These are phyloP conservation scores for Solanum gracilifrons DNA, from an alignment of 257 asterid genomes.

Conservation along the genomic window DNA sequence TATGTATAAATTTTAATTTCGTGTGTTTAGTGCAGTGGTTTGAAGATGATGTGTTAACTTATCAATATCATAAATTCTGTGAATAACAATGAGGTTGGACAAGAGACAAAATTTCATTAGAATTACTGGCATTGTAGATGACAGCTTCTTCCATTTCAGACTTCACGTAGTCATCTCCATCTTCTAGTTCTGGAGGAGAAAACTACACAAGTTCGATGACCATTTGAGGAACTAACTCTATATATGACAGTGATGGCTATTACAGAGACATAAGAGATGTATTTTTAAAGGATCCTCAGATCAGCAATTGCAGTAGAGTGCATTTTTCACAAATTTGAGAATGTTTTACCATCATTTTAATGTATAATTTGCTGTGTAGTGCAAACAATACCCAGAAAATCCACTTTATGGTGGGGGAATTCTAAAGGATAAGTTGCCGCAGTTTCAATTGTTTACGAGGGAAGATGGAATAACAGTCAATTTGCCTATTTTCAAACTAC, in stretches of 20 bases:
- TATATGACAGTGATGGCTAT: background rate
- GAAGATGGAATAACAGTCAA: constrained; percentile 4
- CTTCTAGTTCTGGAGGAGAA: background rate
- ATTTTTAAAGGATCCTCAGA: background rate
- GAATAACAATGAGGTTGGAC: too few relatives aligned
- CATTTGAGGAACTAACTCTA: background rate
- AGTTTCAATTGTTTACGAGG: background rate
- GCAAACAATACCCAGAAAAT: constrained; percentile 43
- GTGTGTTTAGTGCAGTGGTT: too few relatives aligned
- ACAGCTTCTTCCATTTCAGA: background rate
- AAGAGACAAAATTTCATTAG: too few relatives aligned
- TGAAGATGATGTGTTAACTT: too few relatives aligned
- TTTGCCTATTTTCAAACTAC: constrained; percentile 21
- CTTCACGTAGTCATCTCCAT: background rate
- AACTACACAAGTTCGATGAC: background rate
- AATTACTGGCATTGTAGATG: background rate
- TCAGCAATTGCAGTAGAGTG: background rate
- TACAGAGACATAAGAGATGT: background rate
- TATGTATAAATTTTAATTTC: too few relatives aligned
- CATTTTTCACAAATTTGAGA: background rate
- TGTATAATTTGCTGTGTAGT: constrained; percentile 15
- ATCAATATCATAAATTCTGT: too few relatives aligned
- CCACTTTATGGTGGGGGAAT: constrained; percentile 69
- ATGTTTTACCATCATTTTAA: background rate
- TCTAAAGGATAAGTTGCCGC: constrained; percentile 23